Evolutionary conservation across 345 rosid species (phyloP), one percentile per base, ranked within the genome.

Genomic region (Excoecaria cochinchinensis): DNA sequence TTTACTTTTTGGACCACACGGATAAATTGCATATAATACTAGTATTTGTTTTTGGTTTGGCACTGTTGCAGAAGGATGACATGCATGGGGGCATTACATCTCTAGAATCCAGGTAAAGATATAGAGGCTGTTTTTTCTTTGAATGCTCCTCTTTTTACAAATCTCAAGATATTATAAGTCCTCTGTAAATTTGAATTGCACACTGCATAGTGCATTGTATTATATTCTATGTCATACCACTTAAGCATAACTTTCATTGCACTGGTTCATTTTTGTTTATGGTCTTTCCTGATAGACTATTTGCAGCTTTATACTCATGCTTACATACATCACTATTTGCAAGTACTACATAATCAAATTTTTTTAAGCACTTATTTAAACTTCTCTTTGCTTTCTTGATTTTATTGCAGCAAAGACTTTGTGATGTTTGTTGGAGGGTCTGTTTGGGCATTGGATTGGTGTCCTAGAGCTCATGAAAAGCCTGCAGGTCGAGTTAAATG

Each of bases 391-490:
- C 56, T 68, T 51, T 62, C 72, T 78, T 21, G 3, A 59, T 59
- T 38, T 85, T 69, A 55, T 76, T 84, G 85, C 96, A 89, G 99
- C 84, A 88, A 87, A 67, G 99, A 93, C 74, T 91, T 90, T 76
- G 82, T 93, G 55, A 85, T 91, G 88, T 82, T 87, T 69, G 90
- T 88, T 78, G 97, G 99, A 74, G 99, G 98, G 53, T 84, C 96
- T 63, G 90, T 90, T 83, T 95, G 92, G 98, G 93, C 90, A 65
- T 70, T 95, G 82, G 97, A 95, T 85, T 93, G 99, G 99, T 89
- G 97, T 70, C 99, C 99, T 58, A 81, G 87, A 78, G 72, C 77
- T 86, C 84, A 83, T 74, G 84, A 67, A 71, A 83, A 66, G 81
- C 80, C 86, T 47, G 90, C 77, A 69, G 71, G 70, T 77, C 83